Evolutionary conservation across 768 basidiomycete genomes (phyloP), one percentile per base, ranked within the genome.

Genomic region (Suillus ampliporus): DNA sequence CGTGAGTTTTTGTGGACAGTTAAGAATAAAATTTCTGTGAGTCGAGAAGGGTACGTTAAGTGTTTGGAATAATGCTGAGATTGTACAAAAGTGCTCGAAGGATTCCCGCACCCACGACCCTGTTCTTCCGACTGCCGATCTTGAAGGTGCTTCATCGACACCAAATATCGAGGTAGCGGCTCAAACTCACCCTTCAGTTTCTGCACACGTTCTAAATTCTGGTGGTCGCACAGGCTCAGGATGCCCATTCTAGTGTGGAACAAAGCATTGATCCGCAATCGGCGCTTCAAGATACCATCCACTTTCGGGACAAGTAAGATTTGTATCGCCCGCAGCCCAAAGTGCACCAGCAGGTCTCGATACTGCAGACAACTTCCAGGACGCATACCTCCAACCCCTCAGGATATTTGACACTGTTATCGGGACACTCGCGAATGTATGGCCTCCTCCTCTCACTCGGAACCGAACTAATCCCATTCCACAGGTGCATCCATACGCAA

Each of bases 401-500:
- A 60, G 31, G 21, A 19, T 60, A 34, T 60, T 60, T 21, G 50
- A 51, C 43, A 31, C 40, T n/a, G 26, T 51, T 37, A 37, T 44
- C 13, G 38, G 35, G 28, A 34, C 19, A 9, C 23, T 60, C 31
- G 40, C 26, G 17, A n/a, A 38, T 34, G 58, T 60, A 47, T 31
- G 44, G 26, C 3, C 23, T 11, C 4, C 9, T 23, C 19, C 11
- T 60, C 28, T 21, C 37, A 10, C 31, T 60, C 58, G 46, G 34
- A 51, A n/a, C n/a, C 14, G 31, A 28, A 31, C 31, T 26, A 47
- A 47, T 15, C 6, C 46, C 14, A 8, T 7, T 47, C n/a, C 23
- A 10, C 23, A 61, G 61, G 31, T 61, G 4, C 61, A 61, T 58
- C 61, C 61, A n/a, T 61, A 61, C 23, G 61, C 54, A 14, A 54